phyloP scores from a whole-genome alignment of 768 basidiomycete genomes.

The Hemileccinum impolitum region DNA sequence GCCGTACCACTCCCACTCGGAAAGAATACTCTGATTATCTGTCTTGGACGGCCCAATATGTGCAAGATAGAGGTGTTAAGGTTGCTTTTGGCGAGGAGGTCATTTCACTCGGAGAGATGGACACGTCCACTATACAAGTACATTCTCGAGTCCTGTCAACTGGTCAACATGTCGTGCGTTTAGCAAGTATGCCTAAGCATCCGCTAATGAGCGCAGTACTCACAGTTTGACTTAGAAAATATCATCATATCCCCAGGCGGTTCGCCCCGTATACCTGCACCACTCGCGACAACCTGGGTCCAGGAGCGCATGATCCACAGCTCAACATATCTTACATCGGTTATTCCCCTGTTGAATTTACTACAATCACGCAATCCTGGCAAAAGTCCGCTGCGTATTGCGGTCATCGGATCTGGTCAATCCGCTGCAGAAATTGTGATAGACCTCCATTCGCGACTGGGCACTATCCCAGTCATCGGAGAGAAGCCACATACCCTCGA shows the following conservation, averaged over 20 bases:
- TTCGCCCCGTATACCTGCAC: conserved; percentile 39
- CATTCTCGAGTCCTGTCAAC: conserved; percentile 35
- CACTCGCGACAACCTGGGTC: conserved; percentile 29
- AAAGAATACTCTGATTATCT: conserved; percentile 56
- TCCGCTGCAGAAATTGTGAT: conserved; percentile 47
- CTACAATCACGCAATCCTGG: conserved; percentile 17
- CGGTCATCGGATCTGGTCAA: conserved; percentile 48
- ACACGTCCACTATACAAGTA: conserved; percentile 37
- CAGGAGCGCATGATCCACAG: conserved; percentile 42
- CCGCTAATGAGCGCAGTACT: not conserved
- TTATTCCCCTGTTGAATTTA: conserved; percentile 33
- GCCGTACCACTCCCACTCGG: conserved; percentile 48
- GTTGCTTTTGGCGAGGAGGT: conserved; percentile 48
- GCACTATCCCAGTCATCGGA: conserved; percentile 25
- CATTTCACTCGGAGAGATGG: conserved; percentile 34
- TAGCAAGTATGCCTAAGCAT: conserved; percentile 36
- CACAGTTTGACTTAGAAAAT: conserved; percentile 33
- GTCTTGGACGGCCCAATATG: conserved; percentile 46
- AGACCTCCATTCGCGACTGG: conserved; percentile 40
- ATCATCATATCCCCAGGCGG: conserved; percentile 52
- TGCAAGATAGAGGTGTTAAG: conserved; percentile 40
- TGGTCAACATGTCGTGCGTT: conserved; percentile 32
- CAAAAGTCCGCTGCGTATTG: conserved; percentile 36
- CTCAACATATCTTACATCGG: conserved; percentile 39
- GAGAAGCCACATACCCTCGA: conserved; percentile 39